Percentiles rank a stretch among this genome's conserved stretches.
Conservation (phyloP, 2,329 filamentous ascomycete genomes). For the Hawksworthiomyces lignivorus region DNA sequence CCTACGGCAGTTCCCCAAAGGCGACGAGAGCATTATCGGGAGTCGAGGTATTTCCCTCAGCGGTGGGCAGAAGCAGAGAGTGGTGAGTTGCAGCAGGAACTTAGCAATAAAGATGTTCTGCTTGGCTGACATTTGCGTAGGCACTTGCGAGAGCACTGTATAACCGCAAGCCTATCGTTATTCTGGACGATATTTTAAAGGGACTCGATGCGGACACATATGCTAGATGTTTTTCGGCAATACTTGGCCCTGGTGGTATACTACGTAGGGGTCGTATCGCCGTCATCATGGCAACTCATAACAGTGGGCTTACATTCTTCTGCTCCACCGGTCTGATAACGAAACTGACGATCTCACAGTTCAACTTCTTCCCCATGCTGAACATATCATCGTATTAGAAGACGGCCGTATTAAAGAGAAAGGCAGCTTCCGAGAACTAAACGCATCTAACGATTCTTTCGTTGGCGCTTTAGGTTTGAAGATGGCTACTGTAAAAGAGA, state of each 20-base stretch:
- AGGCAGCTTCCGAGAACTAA: constrained; percentile 11
- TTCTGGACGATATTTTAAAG: constrained; percentile 13
- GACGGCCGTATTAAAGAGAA: constrained; percentile 10
- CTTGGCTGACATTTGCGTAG: no score
- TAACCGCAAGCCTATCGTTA: constrained; percentile 13
- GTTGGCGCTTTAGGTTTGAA: constrained; percentile 10
- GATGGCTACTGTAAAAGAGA: constrained; percentile 11
- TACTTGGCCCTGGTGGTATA: constrained; percentile 8
- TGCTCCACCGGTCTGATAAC: background rate
- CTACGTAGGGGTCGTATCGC: constrained; percentile 7
- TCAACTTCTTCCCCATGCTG: constrained; percentile 9
- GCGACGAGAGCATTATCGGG: constrained; percentile 20
- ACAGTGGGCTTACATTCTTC: constrained; percentile 1
- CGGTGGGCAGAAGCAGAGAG: constrained; percentile 23
- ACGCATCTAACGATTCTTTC: constrained; percentile 16
- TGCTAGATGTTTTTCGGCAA: constrained; percentile 6
- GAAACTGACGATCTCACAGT: no score
- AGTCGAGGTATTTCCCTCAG: constrained; percentile 21
- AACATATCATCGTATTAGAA: constrained; percentile 13
- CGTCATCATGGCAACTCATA: constrained; percentile 11
- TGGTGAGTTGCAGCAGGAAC: no score
- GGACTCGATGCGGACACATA: constrained; percentile 11
- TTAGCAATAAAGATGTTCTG: no score
- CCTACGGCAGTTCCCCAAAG: constrained; percentile 15
- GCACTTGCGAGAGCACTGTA: constrained; percentile 41